A percentile compares a stretch with the other conserved stretches of the same genome.
Evolutionary conservation across 164 flowering plant species (phyloP).

Genomic region (Hamamelis virginiana): DNA sequence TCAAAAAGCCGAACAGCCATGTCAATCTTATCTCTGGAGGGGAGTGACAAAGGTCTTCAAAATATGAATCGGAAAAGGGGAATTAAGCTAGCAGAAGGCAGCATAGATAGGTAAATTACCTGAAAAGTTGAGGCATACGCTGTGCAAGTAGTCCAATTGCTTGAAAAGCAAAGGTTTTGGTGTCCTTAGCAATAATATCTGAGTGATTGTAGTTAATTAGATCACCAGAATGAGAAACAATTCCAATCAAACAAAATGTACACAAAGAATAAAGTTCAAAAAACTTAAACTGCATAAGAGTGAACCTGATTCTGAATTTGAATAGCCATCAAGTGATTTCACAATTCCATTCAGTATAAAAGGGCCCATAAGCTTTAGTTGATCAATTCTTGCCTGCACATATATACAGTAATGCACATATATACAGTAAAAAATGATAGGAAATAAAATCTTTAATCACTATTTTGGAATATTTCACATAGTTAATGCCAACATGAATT

Average conservation of each 20-base stretch:
- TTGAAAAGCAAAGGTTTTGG: constrained; percentile 79
- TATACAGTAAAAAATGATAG: constrained; percentile 5
- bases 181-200: constrained; percentile 66
- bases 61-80: background rate
- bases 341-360: constrained; percentile 73
- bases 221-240: background rate
- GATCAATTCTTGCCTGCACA: constrained; percentile 71
- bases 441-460: background rate
- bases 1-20: constrained; percentile 90
- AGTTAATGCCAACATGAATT: too few species aligned
- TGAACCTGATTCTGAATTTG: constrained; percentile 64
- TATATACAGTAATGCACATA: too few species aligned
- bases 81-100: background rate
- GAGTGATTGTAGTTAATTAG: constrained; percentile 11
- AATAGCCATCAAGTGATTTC: constrained; percentile 68
- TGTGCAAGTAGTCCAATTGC: constrained; percentile 90
- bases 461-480: too few species aligned
- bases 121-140: constrained; percentile 94
- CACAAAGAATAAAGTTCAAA: background rate
- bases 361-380: constrained; percentile 93
- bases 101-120: constrained; percentile 33
- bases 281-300: background rate
- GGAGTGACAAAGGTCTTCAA: background rate
- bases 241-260: too few species aligned
- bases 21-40: constrained; percentile 73